Base-by-base conservation (phyloP, 2,329 filamentous ascomycete species). In the Westerdykella ornata region DNA sequence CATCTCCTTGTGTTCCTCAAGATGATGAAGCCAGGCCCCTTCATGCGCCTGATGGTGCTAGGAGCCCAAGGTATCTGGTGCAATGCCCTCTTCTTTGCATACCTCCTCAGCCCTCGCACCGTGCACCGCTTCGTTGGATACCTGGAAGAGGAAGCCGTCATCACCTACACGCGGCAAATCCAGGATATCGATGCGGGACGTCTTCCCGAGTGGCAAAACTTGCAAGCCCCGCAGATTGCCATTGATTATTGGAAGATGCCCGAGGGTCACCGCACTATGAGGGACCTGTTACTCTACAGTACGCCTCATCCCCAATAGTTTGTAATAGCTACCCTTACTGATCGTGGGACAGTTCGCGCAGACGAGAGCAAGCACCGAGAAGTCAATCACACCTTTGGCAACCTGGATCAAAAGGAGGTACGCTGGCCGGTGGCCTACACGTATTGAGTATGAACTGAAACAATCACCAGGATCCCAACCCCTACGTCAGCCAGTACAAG, bases 81-180 rank as follows among this genome's bases (percentile, higher is more conserved):
- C 77, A 98, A 98, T 69, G 78, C 81, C 49, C 79, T 97, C 63
- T 97, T 98, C 74, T 45, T 95, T 47, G 77, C 84, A 35, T 97
- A 97, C 68, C 80, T 98, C 26, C 59, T 95, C 45, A 88, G 84
- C 1, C 90, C 92, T 5, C 81, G 82, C 46, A 90, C 87, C 48
- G 90, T 86, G 59, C 92, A 98, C 67, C 84, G 92, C 34, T 97
- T 98, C 66, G 89, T 97, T 39, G 92, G 89, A 1, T 97, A 97
- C 56, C 80, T 98, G 11, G 92, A 98, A 67, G 92, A 98, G 65
- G 92, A 98, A 67, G 92, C 92, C 7, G 90, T 97, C 1, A 78
- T 94, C 60, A 98, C 92, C 0, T 98, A 98, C 71, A 92, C 88
- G 0, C 81, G 88, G 37, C 86, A 88, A 46, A 85, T 97, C 55